Conservation (phyloP, 768 basidiomycete genomes). For the Trametopsis cervina region DNA sequence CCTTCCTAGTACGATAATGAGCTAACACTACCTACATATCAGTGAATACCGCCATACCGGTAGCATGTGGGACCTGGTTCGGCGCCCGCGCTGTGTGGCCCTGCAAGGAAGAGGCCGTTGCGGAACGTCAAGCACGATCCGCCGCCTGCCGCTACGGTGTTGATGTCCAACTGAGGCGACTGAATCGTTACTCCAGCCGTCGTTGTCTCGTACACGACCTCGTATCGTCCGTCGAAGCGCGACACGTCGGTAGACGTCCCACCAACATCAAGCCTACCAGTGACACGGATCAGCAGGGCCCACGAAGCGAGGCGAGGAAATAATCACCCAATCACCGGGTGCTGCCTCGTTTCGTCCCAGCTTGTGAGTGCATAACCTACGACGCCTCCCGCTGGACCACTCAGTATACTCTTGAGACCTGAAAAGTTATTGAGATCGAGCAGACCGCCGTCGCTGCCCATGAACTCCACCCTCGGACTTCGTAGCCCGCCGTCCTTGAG, state of each 20-base stretch:
- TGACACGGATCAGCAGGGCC: not conserved
- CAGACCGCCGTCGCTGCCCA: conserved; percentile 90
- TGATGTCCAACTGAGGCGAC: conserved; percentile 90
- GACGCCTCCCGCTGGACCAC: conserved; percentile 92
- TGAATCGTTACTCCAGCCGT: conserved; percentile 93
- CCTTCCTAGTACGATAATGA: conserved; percentile 54
- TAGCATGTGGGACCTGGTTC: conserved; percentile 93
- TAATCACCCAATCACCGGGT: conserved; percentile 79
- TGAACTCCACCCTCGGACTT: conserved; percentile 83
- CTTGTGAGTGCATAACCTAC: conserved; percentile 92
- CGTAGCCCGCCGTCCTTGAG: conserved; percentile 51
- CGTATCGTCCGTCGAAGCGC: conserved; percentile 84
- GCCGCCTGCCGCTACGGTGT: conserved; percentile 93
- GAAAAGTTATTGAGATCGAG: conserved; percentile 80
- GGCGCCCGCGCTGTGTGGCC: conserved; percentile 90
- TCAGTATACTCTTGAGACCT: conserved; percentile 88
- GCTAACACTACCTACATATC: not conserved
- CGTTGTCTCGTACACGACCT: conserved; percentile 91
- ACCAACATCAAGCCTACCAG: conserved; percentile 74
- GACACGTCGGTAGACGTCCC: conserved; percentile 96
- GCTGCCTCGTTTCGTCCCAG: conserved; percentile 67
- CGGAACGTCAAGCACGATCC: conserved; percentile 85
- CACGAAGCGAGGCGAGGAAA: not conserved
- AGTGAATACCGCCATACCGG: conserved; percentile 41
- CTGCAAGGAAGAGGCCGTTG: conserved; percentile 86